Base-by-base conservation (phyloP, 2,329 filamentous ascomycete species). In the Microcyclospora pomicola region DNA sequence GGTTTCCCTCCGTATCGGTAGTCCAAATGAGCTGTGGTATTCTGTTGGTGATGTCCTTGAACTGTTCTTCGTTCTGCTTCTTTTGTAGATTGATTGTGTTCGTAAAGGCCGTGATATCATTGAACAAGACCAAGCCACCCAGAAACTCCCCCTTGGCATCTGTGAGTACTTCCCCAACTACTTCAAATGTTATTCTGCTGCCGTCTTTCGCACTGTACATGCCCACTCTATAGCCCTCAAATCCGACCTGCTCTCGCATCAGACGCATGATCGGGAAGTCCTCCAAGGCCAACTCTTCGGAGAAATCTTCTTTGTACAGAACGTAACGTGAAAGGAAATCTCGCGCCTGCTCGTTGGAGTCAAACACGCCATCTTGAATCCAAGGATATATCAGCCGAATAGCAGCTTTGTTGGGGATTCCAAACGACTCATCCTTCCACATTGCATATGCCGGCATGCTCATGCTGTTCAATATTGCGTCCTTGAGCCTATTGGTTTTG, bases 401-500 rank as follows among this genome's bases (percentile, higher is more conserved):
- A 33, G 66, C 72, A 3, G 80, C 79, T 47, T 71, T 73, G 51
- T 88, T 88, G 3, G 81, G 77, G 32, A 85, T 76, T 0, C 74
- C 77, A 34, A 85, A 75, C 34, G 73, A 80, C 37, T 80, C 75
- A 46, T 88, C 82, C 52, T 78, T 80, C 82, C 82, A 87, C 75
- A 86, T 82, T 15, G 80, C 78, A 33, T 86, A 64, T 15, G 84
- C 78, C 0, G 82, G 82, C 53, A 83, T 76, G 43, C 75, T 72
- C 16, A 82, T 82, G 30, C 76, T 82, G 52, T 85, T 80, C 6
- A 88, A 62, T 14, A 87, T 67, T 1, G 81, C 80, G 53, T 87
- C 81, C 56, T 86, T 87, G 63, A 88, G 74, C 36, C 77, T 66
- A 6, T 73, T 75, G 38, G 82, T 73, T 54, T 86, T 88, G 49